These are phyloP conservation scores for Rhazya stricta DNA, from an alignment of 257 asterid species.

Conservation along the genomic window DNA sequence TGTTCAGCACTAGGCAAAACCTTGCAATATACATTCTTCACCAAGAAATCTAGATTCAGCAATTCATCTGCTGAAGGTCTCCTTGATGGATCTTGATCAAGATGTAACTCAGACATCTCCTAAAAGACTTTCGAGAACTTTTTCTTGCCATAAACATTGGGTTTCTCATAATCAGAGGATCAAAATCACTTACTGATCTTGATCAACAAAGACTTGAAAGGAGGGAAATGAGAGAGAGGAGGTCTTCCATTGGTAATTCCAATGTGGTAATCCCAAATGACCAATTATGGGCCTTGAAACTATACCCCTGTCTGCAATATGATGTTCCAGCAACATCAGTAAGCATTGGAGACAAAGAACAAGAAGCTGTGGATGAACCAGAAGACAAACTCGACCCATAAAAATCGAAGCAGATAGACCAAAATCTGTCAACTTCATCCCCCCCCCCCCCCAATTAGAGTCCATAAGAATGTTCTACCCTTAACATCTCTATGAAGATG, in stretches of 20 bases:
- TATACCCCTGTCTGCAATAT: slow-evolving; percentile 67
- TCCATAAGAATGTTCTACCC: slow-evolving; percentile 73
- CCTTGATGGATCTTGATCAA: slow-evolving; percentile 73
- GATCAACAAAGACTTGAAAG: slow-evolving; percentile 69
- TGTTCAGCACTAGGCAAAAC: slow-evolving; percentile 62
- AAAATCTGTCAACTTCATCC: slow-evolving; percentile 69
- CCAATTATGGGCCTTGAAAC: slow-evolving; percentile 88
- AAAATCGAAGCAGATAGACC: slow-evolving; percentile 81
- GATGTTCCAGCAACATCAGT: slow-evolving; percentile 76
- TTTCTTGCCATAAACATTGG: slow-evolving; percentile 27
- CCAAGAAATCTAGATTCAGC: slow-evolving; percentile 49
- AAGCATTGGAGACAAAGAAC: slow-evolving; percentile 40
- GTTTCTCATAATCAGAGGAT: slow-evolving; percentile 68
- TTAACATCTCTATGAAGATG: slow-evolving; percentile 74
- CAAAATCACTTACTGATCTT: slow-evolving; percentile 64
- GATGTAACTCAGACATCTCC: slow-evolving; percentile 72
- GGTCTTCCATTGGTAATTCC: slow-evolving; percentile 87
- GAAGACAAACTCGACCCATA: slow-evolving; percentile 36
- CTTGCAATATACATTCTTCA: slow-evolving; percentile 59
- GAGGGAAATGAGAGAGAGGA: slow-evolving; percentile 76
- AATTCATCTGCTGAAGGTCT: slow-evolving; percentile 72
- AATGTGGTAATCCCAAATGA: slow-evolving; percentile 82
- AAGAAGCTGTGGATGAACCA: slow-evolving; percentile 23
- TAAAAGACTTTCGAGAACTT: slow-evolving; percentile 62
- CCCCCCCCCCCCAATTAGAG: slow-evolving; percentile 54